Conservation (phyloP, 441 rosid species). For the Gossypium trilobum region DNA sequence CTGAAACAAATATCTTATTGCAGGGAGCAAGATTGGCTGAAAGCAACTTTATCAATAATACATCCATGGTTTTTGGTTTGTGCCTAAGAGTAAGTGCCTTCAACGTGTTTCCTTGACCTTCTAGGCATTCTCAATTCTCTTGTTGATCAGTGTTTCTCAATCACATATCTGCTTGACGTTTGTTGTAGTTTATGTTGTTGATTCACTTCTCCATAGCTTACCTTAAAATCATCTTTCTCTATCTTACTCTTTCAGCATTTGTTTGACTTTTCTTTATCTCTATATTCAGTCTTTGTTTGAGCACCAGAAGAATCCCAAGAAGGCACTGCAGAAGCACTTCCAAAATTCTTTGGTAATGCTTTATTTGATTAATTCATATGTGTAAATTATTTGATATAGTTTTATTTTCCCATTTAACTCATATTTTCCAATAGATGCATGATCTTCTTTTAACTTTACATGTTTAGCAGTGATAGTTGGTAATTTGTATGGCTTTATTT, state of each 20-base stretch:
- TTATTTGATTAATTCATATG: conserved; percentile 1
- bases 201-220: neutral
- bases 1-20: conserved; percentile 6
- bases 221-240: neutral
- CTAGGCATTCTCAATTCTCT: conserved; percentile 8
- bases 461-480: neutral
- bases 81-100: conserved; percentile 66
- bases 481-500: conserved; percentile 13
- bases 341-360: conserved; percentile 71
- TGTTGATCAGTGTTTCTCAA: neutral
- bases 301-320: conserved; percentile 80
- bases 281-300: conserved; percentile 63
- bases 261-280: conserved; percentile 5
- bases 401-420: neutral
- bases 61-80: conserved; percentile 83
- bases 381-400: neutral
- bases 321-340: conserved; percentile 73
- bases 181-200: neutral
- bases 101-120: conserved; percentile 14
- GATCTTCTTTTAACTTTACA: neutral
- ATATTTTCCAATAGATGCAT: neutral
- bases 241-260: neutral
- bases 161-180: neutral
- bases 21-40: conserved; percentile 86
- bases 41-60: conserved; percentile 87